Conservation (phyloP, 2,329 filamentous ascomycete species). For the Coleophoma eucalyptorum region DNA sequence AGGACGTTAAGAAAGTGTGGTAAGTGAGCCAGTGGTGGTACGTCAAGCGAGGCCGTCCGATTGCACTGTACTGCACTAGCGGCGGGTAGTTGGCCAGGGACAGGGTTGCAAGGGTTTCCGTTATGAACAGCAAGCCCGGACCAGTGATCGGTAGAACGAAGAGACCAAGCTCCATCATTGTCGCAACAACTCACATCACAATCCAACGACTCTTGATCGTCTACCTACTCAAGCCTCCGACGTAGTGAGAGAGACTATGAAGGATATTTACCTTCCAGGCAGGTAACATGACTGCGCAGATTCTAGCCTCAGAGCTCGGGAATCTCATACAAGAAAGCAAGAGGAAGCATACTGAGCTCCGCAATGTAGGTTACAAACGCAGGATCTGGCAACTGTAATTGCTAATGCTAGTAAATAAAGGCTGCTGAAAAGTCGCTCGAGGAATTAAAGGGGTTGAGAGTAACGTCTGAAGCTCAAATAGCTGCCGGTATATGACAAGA, state of each 20-base stretch:
- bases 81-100: no score
- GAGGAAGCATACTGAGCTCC: conserved; percentile 85
- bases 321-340: conserved; percentile 95
- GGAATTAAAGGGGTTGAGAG: conserved; percentile 74
- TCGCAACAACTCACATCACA: background rate
- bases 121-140: no score
- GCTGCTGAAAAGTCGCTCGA: conserved; percentile 91
- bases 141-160: no score
- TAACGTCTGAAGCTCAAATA: conserved; percentile 63
- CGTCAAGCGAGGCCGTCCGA: no score
- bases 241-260: background rate
- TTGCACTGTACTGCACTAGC: no score
- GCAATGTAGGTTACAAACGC: conserved; percentile 54
- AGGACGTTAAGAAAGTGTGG: no score
- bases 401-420: conserved; percentile 37
- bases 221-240: background rate
- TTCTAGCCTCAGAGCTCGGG: conserved; percentile 81
- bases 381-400: conserved; percentile 1
- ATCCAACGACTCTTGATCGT: background rate
- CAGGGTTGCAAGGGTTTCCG: no score
- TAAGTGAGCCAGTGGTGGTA: no score
- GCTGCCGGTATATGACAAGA: conserved; percentile 32
- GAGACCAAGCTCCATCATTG: no score
- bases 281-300: conserved; percentile 76
- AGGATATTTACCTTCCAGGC: background rate